Evolutionary conservation across 2,329 filamentous ascomycete species (phyloP).

Genomic region (Fusarium aywerte): DNA sequence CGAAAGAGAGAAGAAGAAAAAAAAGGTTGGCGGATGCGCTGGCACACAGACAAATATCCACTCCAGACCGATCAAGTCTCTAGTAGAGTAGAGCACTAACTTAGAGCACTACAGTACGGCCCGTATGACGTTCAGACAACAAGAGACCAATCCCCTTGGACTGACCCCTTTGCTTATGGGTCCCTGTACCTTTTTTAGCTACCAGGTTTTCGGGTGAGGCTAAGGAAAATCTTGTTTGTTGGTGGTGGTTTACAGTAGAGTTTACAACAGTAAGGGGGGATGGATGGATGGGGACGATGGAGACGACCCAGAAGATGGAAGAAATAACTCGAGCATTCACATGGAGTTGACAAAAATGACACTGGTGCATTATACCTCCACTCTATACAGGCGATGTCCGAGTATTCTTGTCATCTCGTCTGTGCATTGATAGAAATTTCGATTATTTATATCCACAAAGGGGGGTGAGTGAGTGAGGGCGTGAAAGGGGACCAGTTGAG

Average conservation of each 20-base stretch:
- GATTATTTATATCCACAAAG: constrained; percentile 8
- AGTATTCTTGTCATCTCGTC: constrained; percentile 2
- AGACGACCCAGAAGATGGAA: neutral
- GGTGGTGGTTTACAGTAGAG: neutral
- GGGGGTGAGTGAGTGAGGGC: neutral
- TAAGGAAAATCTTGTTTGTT: constrained; percentile 3
- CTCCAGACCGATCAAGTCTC: too few relatives aligned
- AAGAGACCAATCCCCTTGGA: neutral
- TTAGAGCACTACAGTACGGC: constrained; percentile 1
- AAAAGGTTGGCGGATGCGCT: constrained; percentile 26
- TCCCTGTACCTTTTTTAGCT: constrained; percentile 1
- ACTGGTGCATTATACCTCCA: neutral
- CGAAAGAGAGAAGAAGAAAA: neutral
- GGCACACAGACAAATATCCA: constrained; percentile 24
- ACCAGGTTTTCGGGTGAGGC: constrained; percentile 5
- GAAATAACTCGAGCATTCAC: constrained; percentile 1
- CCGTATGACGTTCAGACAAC: constrained; percentile 1
- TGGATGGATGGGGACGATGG: too few relatives aligned
- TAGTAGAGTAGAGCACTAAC: neutral
- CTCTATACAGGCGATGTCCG: neutral
- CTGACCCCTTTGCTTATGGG: neutral
- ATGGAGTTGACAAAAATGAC: neutral
- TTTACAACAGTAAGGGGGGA: neutral
- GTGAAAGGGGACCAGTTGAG: neutral
- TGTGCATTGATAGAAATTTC: neutral